Base-by-base conservation (phyloP, 202 grass and related monocot genomes). In the Zizania palustris region DNA sequence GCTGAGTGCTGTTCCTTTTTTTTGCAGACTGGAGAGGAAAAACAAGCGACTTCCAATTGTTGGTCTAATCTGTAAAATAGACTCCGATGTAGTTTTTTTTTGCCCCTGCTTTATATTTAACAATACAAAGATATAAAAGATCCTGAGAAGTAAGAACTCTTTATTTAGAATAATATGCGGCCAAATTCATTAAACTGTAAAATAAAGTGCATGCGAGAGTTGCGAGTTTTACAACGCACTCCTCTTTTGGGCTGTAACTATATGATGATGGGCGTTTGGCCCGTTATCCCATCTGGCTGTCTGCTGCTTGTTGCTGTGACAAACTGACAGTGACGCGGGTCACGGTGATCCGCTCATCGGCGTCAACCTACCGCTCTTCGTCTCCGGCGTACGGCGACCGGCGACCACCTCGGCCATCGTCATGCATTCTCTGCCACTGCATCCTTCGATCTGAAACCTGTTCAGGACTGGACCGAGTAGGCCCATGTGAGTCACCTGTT, bases 1-100 rank as follows among this genome's bases (percentile, higher is more conserved):
- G 41, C 63, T 83, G 55, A 79, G 9, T 63, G 18, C 63, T 11
- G 56, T 50, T 28, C 7, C 49, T 64, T 46, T 82, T 72, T 77
- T 9, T 43, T 83, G 63, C 80, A 83, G 75, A 35, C 55, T 62
- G 55, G 49, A 55, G 66, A 60, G 15, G 62, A 41, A 2, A 33
- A 14, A 65, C 34, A 44, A 68, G 19, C 15, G 54, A 3, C 28
- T 11, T 46, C 38, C 16, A 18, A 45, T 83, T 28, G 37, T 33
- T 73, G 28, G 51, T 40, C 48, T 58, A 13, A 49, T 36, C 35
- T 83, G 59, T 45, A 36, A 36, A n/a, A 20, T 76, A 42, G 18
- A 12, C 37, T 65, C 49, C 36, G 41, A 19, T 55, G 65, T 43
- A 37, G 33, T 69, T 6, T 43, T 18, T 0, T 14, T 60, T 46